Evolutionary conservation across 768 basidiomycete genomes (phyloP), one percentile per base, ranked within the genome.

Genomic region (Boletales sp.): DNA sequence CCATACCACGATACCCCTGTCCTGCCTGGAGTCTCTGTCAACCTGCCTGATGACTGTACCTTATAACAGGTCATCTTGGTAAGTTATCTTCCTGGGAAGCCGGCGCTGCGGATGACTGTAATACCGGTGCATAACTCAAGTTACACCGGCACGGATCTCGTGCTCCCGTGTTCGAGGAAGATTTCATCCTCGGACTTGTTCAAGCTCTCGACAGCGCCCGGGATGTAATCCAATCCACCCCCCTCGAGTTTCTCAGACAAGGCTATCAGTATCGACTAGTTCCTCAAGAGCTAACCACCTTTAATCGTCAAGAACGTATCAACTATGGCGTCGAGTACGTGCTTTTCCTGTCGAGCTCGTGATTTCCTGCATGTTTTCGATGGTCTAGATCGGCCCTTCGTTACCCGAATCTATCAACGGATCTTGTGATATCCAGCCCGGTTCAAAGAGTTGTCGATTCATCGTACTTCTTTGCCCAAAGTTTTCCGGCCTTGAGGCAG

Each of bases 111-210:
- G 32, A 34, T 34, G 32, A 12, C 30, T 24, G 24, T 24, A 24
- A 24, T 13, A 14, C 38, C 15, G 7, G 29, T 52, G 48, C 46
- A 24, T 24, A 24, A 24, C 5, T 24, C 24, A 24, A 75, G 74
- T 66, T 76, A 62, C 71, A 69, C 52, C 54, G 72, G 43, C 74
- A 77, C 47, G 74, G 75, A 10, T 69, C 68, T 43, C 71, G 72
- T 45, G 69, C 62, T 49, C 74, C 71, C 37, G 59, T 59, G 18
- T 57, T 48, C n/a, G 67, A 69, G 66, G 62, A 63, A 21, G 4
- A 12, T 38, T 69, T 56, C 54, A 65, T 72, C 45, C 59, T 65
- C 8, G 62, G 63, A 40, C 66, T 76, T 15, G 66, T 66, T 12
- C 46, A 53, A 9, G 66, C 68, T 37, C 67, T 76, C 19, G 60